Percentiles rank a stretch among this genome's conserved stretches.
phyloP scores from a whole-genome alignment of 352 stramenopile genomes.

The Phytophthora kernoviae region DNA sequence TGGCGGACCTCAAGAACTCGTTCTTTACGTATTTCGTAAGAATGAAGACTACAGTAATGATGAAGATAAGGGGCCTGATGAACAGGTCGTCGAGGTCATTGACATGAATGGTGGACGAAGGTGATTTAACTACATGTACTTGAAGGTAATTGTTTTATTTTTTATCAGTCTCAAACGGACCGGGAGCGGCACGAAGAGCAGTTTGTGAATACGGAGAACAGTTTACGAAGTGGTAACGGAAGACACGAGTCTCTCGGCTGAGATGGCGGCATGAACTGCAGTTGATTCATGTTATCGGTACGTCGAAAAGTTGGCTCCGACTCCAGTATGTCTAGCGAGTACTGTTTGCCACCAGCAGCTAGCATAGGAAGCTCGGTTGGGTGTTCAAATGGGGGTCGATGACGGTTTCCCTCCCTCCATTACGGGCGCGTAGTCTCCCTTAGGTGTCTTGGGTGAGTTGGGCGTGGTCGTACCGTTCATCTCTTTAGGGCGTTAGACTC shows the following conservation, averaged over 20 bases:
- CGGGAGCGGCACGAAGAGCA: conserved; percentile 35
- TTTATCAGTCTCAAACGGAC: background rate
- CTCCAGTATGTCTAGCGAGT: conserved; percentile 13
- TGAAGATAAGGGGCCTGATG: conserved; percentile 28
- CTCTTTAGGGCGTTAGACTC: background rate
- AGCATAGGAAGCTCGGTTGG: conserved; percentile 24
- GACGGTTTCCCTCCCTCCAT: conserved; percentile 2
- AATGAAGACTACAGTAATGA: conserved; percentile 24
- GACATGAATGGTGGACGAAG: conserved; percentile 11
- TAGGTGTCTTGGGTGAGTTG: conserved; percentile 24
- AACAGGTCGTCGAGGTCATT: conserved; percentile 33
- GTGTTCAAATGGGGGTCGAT: conserved; percentile 13
- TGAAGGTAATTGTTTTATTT: too few species aligned
- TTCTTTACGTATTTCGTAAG: too few species aligned
- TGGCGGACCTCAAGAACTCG: too few species aligned
- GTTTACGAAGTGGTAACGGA: conserved; percentile 14
- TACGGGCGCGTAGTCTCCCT: conserved; percentile 15
- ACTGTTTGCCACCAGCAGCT: conserved; percentile 1
- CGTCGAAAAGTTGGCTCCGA: conserved; percentile 16
- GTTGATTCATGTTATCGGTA: conserved; percentile 17
- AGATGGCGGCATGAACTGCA: conserved; percentile 14
- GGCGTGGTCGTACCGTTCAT: conserved; percentile 6
- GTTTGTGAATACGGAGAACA: conserved; percentile 22
- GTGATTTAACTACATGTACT: too few species aligned
- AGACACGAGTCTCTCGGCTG: conserved; percentile 1